Base-by-base conservation (phyloP, 352 stramenopile species). In the Albugo candida region DNA sequence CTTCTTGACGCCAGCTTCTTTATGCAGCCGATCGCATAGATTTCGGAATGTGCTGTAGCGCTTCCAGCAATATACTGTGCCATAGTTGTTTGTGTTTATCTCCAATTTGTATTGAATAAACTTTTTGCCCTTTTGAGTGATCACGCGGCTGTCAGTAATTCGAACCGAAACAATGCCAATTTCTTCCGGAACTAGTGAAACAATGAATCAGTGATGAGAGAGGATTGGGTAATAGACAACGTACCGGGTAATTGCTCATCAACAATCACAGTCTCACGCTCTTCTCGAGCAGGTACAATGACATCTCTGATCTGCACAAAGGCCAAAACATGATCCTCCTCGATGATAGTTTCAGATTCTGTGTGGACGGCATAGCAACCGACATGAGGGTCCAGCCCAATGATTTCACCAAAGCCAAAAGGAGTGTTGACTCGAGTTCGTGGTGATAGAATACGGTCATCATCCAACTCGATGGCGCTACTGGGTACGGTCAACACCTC, bases 31-130 rank as follows among this genome's bases (percentile, higher is more conserved):
- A 27, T 91, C 78, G 46, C 78, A 91, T 41, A 91, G 58, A 36
- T 66, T 83, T 27, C 38, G 17, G 38, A 92, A 92, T 5, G 78
- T 92, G 56, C 67, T 82, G 73, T 87, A 92, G 39, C 78, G 78
- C 53, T 88, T 88, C 78, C 78, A 92, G 61, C 71, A 86, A 58
- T 69, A 87, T 16, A 92, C 63, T 12, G 78, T 92, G 65, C 78
- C 78, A 56, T 86, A 88, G 66, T 88, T 92, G 36, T 56, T 81
- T 44, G 78, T 92, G 51, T 70, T 64, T 55, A 92, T 84, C 61
- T 92, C 75, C 36, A 92, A 59, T 56, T 92, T 87, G 67, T 92
- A 92, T 61, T 92, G 75, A 45, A 92, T 85, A 47, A 87, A 92
- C 56, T 88, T 88, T 54, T 84, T 85, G 52, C 71, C 71, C 35